Evolutionary conservation across 1,139 yeast genomes (phyloP), one percentile per base, ranked within the genome.

Genomic region (Candida sanyaensis): DNA sequence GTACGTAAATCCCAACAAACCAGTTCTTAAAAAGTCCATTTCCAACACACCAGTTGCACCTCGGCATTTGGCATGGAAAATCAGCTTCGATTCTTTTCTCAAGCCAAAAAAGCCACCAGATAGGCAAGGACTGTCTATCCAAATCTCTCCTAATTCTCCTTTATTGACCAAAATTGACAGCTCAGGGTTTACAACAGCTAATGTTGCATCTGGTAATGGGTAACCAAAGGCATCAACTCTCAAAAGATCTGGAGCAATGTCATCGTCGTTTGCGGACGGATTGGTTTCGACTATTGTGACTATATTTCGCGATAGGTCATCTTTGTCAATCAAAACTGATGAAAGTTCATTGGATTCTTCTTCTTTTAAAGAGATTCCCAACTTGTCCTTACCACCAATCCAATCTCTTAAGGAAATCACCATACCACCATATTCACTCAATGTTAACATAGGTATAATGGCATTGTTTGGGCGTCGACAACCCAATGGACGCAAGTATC

Each of bases 391-490:
- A 2, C 81, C 80, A 6, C 88, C 91, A 10, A 91, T 70, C 93
- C 97, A 92, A 63, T 93, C 99, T 55, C 96, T 77, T 77, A 91
- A 79, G 0, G 97, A 84, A 17, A 93, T 84, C 5, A 92, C 93
- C 84, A 93, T 89, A 2, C 99, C 99, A 31, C 99, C 99, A 61
- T 91, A 96, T 60, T 93, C 99, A 55, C 90, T 83, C 46, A 93
- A 70, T 0, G 97, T 88, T 41, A 95, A 73, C 77, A 95, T 81
- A 0, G 99, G 99, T 1, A 96, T 86, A 27, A 92, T 85, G 2
- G 92, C 89, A 50, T 84, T 83, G 38, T 87, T 80, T 0, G 96
- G 87, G 46, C 81, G 81, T 47, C 75, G 80, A 61, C 96, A 91
- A 0, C 99, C 99, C 49, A 93, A 69, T 2, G 98, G 98, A 53